phyloP scores from a whole-genome alignment of 2,329 filamentous ascomycete genomes.

The Aureobasidium sp. region DNA sequence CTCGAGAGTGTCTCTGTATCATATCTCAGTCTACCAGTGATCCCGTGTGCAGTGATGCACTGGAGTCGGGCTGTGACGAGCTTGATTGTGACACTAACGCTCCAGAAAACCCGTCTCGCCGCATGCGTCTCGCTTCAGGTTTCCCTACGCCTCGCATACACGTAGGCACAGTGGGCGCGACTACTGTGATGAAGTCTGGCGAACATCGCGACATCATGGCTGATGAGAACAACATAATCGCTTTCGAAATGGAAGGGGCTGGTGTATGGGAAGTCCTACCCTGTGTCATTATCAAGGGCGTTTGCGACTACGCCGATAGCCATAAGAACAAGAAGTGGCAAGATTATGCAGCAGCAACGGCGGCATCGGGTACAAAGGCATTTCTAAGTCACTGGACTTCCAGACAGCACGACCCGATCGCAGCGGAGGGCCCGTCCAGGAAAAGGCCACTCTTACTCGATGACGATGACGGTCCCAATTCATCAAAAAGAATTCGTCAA shows the following conservation, averaged over 20 bases:
- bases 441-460: not conserved
- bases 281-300: slow-evolving; percentile 23
- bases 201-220: slow-evolving; percentile 15
- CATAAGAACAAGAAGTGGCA: slow-evolving; percentile 27
- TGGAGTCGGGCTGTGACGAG: not conserved
- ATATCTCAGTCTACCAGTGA: not conserved
- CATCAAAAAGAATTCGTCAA: not conserved
- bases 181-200: slow-evolving; percentile 18
- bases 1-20: not conserved
- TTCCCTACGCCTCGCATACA: not conserved
- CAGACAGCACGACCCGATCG: not conserved
- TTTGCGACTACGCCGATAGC: slow-evolving; percentile 25
- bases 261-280: slow-evolving; percentile 23
- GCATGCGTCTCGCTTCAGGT: not conserved
- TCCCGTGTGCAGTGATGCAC: not conserved
- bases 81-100: not conserved
- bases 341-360: slow-evolving; percentile 22
- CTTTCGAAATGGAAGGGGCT: slow-evolving; percentile 27
- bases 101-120: not conserved
- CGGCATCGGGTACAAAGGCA: slow-evolving; percentile 22
- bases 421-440: not conserved
- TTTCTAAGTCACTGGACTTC: slow-evolving; percentile 14
- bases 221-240: slow-evolving; percentile 9
- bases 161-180: slow-evolving; percentile 19
- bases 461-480: not conserved